Evolutionary conservation across 805 yeast species (phyloP).

Genomic region (Diddensiella transvaalensis): DNA sequence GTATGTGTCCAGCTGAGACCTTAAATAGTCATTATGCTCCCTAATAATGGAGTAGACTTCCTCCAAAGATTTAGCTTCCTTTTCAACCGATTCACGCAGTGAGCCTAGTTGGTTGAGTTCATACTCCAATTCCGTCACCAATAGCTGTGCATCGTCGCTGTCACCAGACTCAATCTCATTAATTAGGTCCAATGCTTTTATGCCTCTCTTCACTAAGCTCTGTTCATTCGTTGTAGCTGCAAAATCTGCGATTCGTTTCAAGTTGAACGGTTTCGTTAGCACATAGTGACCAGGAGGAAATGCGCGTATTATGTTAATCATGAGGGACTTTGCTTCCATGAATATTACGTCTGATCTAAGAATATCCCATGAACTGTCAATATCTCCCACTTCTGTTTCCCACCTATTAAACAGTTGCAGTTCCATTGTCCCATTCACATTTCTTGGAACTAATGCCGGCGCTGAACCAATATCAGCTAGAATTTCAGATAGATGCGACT

Average conservation of each 20-base stretch:
- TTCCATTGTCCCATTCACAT: constrained; percentile 30
- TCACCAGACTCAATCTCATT: constrained; percentile 25
- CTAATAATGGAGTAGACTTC: constrained; percentile 31
- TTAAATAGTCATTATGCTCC: constrained; percentile 37
- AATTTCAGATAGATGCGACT: constrained; percentile 26
- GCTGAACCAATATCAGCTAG: constrained; percentile 27
- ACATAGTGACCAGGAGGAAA: constrained; percentile 29
- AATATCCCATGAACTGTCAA: constrained; percentile 25
- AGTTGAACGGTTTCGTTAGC: constrained; percentile 27
- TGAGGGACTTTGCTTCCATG: constrained; percentile 34
- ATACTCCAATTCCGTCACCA: constrained; percentile 33
- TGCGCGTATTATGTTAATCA: constrained; percentile 35
- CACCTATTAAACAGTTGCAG: constrained; percentile 34
- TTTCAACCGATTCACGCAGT: constrained; percentile 29
- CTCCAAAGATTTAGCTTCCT: constrained; percentile 32
- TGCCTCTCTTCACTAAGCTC: constrained; percentile 32
- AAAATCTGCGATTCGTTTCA: constrained; percentile 29
- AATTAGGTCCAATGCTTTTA: constrained; percentile 31
- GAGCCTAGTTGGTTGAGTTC: constrained; percentile 36
- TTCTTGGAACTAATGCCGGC: constrained; percentile 31
- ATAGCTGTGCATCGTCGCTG: constrained; percentile 27
- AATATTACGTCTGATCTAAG: constrained; percentile 32
- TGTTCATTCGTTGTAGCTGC: constrained; percentile 32
- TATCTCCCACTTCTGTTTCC: constrained; percentile 31
- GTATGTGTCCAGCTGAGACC: constrained; percentile 36